phyloP scores from a whole-genome alignment of 2,329 filamentous ascomycete species.

The Onygena corvina region DNA sequence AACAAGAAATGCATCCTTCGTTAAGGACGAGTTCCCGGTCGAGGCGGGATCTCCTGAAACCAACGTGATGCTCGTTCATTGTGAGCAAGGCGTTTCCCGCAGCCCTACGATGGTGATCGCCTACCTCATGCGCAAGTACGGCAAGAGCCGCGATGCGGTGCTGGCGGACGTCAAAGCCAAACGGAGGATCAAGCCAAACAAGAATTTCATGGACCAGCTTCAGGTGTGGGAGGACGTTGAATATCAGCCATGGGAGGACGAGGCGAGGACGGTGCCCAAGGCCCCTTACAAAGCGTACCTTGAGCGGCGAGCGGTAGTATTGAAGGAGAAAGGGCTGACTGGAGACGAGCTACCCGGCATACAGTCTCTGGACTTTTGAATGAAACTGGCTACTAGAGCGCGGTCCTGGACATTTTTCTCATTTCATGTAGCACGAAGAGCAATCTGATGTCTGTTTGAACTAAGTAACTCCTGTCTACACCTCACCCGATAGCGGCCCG shows the following conservation, averaged over 20 bases:
- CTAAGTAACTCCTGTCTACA: too few relatives aligned
- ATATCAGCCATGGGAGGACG: constrained; percentile 22
- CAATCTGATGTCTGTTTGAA: too few relatives aligned
- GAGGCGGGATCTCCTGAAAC: constrained; percentile 7
- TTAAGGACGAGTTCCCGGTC: not conserved
- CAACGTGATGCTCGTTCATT: constrained; percentile 20
- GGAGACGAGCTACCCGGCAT: not conserved
- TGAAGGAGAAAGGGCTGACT: constrained; percentile 14
- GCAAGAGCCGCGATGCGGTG: constrained; percentile 15
- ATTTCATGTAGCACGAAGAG: too few relatives aligned
- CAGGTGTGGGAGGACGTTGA: constrained; percentile 20
- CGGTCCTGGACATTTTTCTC: too few relatives aligned
- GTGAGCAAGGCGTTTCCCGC: constrained; percentile 22
- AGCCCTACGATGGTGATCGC: constrained; percentile 21
- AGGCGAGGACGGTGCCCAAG: constrained; percentile 20
- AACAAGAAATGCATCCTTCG: constrained; percentile 3
- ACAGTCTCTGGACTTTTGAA: not conserved
- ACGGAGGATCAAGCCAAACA: constrained; percentile 20
- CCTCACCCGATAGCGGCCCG: too few relatives aligned
- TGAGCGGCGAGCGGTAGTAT: constrained; percentile 15
- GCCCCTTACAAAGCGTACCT: constrained; percentile 19
- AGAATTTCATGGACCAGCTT: constrained; percentile 21
- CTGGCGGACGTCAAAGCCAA: constrained; percentile 19
- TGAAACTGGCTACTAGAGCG: too few relatives aligned
- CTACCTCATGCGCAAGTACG: constrained; percentile 23